phyloP scores from a whole-genome alignment of 2,329 filamentous ascomycete genomes.

The Colletotrichum higginsianum region DNA sequence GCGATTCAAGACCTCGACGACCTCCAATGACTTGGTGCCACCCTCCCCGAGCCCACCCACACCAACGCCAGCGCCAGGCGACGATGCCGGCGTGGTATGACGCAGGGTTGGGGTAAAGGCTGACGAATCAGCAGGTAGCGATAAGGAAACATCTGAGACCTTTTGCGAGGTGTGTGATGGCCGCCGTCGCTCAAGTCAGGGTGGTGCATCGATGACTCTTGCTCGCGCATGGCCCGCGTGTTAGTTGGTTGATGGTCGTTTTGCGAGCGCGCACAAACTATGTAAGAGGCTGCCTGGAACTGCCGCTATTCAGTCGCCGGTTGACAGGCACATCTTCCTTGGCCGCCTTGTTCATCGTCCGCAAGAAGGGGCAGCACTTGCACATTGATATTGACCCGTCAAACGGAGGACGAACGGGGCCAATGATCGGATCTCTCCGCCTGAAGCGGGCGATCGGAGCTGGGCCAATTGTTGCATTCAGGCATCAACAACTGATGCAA shows the following conservation, averaged over 20 bases:
- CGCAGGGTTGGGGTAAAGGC: slow-evolving; percentile 26
- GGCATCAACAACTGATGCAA: slow-evolving; percentile 13
- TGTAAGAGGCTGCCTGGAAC: neutral
- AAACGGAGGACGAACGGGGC: slow-evolving; percentile 5
- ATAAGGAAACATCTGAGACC: slow-evolving; percentile 38
- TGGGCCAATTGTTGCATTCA: slow-evolving; percentile 19
- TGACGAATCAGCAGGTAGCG: slow-evolving; percentile 33
- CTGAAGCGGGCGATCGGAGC: neutral
- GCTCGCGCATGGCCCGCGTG: slow-evolving; percentile 14
- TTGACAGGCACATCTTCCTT: neutral
- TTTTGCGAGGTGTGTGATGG: slow-evolving; percentile 29
- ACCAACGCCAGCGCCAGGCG: slow-evolving; percentile 30
- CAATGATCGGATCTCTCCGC: slow-evolving; percentile 7
- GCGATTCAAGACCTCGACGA: slow-evolving; percentile 28
- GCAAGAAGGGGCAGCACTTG: neutral
- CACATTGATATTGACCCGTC: neutral
- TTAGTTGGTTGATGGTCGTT: slow-evolving; percentile 16
- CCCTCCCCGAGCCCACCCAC: slow-evolving; percentile 33
- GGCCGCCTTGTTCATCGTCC: neutral
- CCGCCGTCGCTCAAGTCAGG: slow-evolving; percentile 20
- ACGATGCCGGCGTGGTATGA: slow-evolving; percentile 37
- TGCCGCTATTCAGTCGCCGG: slow-evolving; percentile 4
- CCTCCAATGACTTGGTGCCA: slow-evolving; percentile 17
- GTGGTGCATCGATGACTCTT: slow-evolving; percentile 38
- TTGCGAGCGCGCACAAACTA: neutral